Percentiles rank a stretch among this genome's conserved stretches.
phyloP scores from a whole-genome alignment of 1,284 basidiomycete genomes.

The Ustilago nuda region DNA sequence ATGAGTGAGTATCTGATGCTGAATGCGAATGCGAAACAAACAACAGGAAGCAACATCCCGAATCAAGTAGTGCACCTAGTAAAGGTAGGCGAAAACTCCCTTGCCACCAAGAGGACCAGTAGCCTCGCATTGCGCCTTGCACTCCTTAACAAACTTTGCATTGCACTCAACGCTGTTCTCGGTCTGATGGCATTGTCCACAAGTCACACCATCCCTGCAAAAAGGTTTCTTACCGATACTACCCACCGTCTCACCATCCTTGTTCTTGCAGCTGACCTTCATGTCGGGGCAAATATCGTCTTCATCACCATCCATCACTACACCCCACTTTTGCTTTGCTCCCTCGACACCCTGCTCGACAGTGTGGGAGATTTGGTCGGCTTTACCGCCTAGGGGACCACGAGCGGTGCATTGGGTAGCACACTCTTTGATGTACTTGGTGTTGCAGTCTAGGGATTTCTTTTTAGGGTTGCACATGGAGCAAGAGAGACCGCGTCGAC shows the following conservation, averaged over 20 bases:
- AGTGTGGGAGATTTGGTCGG: neutral
- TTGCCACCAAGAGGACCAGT: conserved; percentile 53
- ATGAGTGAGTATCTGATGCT: neutral
- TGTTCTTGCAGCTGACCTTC: conserved; percentile 48
- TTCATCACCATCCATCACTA: conserved; percentile 24
- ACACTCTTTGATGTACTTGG: conserved; percentile 47
- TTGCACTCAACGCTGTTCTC: conserved; percentile 55
- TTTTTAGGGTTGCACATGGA: conserved; percentile 41
- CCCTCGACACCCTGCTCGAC: conserved; percentile 2
- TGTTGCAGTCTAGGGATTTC: conserved; percentile 53
- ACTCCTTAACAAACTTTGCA: conserved; percentile 39
- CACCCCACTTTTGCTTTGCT: neutral
- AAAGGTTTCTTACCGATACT: conserved; percentile 52
- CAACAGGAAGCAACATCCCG: neutral
- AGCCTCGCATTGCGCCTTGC: conserved; percentile 52
- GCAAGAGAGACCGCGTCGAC: conserved; percentile 36
- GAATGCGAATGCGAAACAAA: conserved; percentile 4
- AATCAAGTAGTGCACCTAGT: conserved; percentile 3
- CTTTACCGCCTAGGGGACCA: conserved; percentile 52
- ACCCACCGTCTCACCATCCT: conserved; percentile 48
- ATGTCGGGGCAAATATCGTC: conserved; percentile 54
- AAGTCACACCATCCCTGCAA: conserved; percentile 45
- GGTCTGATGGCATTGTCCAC: conserved; percentile 47
- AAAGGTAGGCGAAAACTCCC: conserved; percentile 38
- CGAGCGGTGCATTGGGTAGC: conserved; percentile 35